phyloP scores from a whole-genome alignment of 2,329 filamentous ascomycete species.

The Cladophialophora bantiana region DNA sequence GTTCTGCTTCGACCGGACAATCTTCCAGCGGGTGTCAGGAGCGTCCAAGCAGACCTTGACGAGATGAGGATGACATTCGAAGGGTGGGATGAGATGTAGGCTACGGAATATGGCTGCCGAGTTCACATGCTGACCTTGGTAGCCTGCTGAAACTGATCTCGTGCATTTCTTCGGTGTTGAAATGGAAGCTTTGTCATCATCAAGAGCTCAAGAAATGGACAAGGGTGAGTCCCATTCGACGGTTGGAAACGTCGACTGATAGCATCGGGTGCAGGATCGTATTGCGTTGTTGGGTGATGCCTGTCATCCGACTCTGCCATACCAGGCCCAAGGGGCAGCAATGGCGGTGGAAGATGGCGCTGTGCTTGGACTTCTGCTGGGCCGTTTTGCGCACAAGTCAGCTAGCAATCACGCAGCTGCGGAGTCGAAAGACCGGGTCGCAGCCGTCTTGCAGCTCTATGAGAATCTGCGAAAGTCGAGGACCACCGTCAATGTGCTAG shows the following conservation, averaged over 20 bases:
- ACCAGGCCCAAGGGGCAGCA: conserved; percentile 55
- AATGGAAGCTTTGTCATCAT: conserved; percentile 33
- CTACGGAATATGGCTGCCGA: neutral
- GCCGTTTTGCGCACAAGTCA: conserved; percentile 42
- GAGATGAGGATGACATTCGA: conserved; percentile 62
- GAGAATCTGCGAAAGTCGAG: conserved; percentile 33
- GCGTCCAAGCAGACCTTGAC: conserved; percentile 58
- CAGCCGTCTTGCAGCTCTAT: conserved; percentile 19
- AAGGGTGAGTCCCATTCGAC: conserved; percentile 5
- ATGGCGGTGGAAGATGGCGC: conserved; percentile 44
- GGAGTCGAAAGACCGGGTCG: neutral
- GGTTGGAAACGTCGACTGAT: neutral
- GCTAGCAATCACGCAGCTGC: neutral
- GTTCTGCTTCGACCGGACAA: conserved; percentile 71
- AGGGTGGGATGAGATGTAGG: conserved; percentile 59
- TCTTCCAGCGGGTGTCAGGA: conserved; percentile 60
- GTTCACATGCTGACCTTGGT: neutral
- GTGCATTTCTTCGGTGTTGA: conserved; percentile 24
- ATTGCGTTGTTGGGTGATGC: conserved; percentile 69
- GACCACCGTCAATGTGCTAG: conserved; percentile 17
- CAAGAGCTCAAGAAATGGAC: conserved; percentile 26
- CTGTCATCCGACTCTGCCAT: conserved; percentile 70
- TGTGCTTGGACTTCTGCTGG: conserved; percentile 60
- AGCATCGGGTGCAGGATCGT: neutral
- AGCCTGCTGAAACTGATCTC: conserved; percentile 27